Evolutionary conservation across 2,329 filamentous ascomycete species (phyloP), one percentile per base, ranked within the genome.

Genomic region (Paecilomyces sp.): DNA sequence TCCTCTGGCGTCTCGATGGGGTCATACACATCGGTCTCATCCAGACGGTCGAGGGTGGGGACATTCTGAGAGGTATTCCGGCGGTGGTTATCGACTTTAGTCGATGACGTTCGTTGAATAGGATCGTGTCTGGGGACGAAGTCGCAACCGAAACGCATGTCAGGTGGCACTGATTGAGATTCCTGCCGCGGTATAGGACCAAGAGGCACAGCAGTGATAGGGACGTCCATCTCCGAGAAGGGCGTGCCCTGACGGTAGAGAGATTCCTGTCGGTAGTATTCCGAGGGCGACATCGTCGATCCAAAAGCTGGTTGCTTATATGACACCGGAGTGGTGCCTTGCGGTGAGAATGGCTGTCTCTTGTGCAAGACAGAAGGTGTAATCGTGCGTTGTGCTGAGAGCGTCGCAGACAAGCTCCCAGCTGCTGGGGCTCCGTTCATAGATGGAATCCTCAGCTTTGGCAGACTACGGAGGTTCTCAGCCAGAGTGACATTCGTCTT

Each of bases 121-220:
- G 80, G 80, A 50, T 82, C 78, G 28, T 63, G 60, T 24, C 60
- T 64, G 62, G 72, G 68, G 60, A 70, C 52, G 25, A 57, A 55
- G 4, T 64, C 69, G 51, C 79, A 73, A 33, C 86, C 85, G 79
- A 89, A 96, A 71, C 86, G 88, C 92, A 97, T 96, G 76, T 96
- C 88, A 6, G 93, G 93, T 52, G 93, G 93, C 0, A 97, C 93
- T 4, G 92, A 97, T 74, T 96, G 91, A 28, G 91, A 96, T 54
- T 82, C 80, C 69, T 94, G 88, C 56, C 93, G 88, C 53, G 88
- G 82, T 33, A 96, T 81, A 6, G 90, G 90, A 0, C 88, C 90
- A 15, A 86, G 68, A 1, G 85, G 85, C 52, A 92, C 80, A 2
- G 88, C 83, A 0, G 90, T 94, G 61, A 95, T 77, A 0, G 93